Evolutionary conservation across 805 yeast species (phyloP), one percentile per base, ranked within the genome.

Genomic region (Kuraishia floccosa): DNA sequence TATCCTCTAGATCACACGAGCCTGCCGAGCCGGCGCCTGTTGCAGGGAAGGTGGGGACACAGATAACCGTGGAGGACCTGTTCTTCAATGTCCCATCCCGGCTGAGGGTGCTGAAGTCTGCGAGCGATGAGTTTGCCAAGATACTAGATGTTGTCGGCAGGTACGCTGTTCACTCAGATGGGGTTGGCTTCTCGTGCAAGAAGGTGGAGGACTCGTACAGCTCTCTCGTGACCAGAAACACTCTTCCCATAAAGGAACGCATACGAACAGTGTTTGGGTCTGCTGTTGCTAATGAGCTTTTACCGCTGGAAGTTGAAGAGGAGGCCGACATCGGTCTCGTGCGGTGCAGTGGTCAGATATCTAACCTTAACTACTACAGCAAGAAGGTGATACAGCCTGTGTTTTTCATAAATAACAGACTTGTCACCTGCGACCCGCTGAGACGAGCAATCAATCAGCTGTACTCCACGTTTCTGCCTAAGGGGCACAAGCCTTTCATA

Each of bases 21-120:
- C 25, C 48, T 3, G 46, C 57, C 3, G 71, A 63, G 2, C 84
- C 86, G 0, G 66, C 65, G 38, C 84, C 94, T 0, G 64, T 72
- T 1, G 98, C 98, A 0, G 96, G 97, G 0, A 76, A 70, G 37
- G 68, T 64, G 28, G 98, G 98, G 0, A 91, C 98, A 0, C 84
- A 76, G 37, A 70, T 91, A 18, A 52, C 68, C 0, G 94, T 86
- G 5, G 95, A 86, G 49, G 95, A 91, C 49, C 57, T 91, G 33
- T 91, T 91, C 46, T 91, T 77, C 57, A 91, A 89, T 47, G 72
- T 80, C 18, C 91, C 94, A 0, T 71, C 94, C 0, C 63, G 98
- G 29, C 54, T 79, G 19, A 58, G 77, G 34, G 69, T 94, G 1
- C 54, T 87, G 29, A 64, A 65, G 34, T 65, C 81, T 0, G 61